Conservation (phyloP, 2,329 filamentous ascomycete species). For the Colletotrichum sp. region DNA sequence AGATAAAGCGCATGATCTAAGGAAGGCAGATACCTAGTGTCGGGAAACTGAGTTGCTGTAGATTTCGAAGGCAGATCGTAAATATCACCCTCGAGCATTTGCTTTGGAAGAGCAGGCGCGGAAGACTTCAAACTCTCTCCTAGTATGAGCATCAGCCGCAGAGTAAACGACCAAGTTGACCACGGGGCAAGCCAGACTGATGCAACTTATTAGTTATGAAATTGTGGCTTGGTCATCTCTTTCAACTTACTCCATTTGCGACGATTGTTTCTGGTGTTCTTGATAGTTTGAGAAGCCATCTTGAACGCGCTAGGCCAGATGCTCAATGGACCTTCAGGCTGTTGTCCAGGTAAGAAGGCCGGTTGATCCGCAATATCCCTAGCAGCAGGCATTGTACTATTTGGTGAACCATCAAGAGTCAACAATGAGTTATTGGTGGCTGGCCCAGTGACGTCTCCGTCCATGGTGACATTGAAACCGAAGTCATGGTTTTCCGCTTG, state of each 20-base stretch:
- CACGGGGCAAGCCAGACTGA: not conserved
- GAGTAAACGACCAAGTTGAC: not conserved
- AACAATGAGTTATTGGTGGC: not conserved
- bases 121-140: not conserved
- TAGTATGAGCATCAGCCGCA: not conserved
- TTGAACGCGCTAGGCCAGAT: conserved; percentile 34
- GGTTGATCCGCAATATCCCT: not conserved
- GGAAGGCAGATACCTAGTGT: conserved; percentile 27
- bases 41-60: conserved; percentile 32
- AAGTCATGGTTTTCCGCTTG: not conserved
- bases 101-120: conserved; percentile 27
- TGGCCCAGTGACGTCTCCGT: not conserved
- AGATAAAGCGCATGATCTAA: not conserved
- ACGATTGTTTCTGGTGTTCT: conserved; percentile 30
- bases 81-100: conserved; percentile 29
- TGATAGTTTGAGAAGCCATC: conserved; percentile 30
- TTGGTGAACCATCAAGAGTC: not conserved
- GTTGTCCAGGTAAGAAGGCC: not conserved
- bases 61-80: conserved; percentile 23
- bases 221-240: fast-evolving
- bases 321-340: not conserved
- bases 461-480: not conserved
- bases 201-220: not conserved
- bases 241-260: conserved; percentile 36
- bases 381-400: not conserved